phyloP scores from a whole-genome alignment of 202 grass and related monocot genomes.

The Carex arenaria region DNA sequence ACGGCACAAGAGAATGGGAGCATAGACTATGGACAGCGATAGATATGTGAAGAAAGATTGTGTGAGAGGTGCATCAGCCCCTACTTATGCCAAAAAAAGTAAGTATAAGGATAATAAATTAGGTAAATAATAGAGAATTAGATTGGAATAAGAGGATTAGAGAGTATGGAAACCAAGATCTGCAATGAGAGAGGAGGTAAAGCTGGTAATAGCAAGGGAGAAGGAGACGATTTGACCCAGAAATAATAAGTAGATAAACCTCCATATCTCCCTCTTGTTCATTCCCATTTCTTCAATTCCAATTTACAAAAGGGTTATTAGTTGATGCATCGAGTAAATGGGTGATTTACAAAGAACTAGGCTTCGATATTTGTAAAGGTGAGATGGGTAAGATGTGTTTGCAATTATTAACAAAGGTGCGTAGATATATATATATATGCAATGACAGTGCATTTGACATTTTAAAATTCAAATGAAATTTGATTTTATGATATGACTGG shows the following conservation, averaged over 20 bases:
- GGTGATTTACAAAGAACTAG: neutral
- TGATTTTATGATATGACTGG: no score
- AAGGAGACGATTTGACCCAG: constrained; percentile 81
- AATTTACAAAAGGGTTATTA: neutral
- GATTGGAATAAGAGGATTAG: neutral
- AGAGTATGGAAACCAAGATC: constrained; percentile 47
- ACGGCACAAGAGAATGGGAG: constrained; percentile 42
- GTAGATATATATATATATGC: no score
- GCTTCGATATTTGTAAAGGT: neutral
- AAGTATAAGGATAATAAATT: neutral
- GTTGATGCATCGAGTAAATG: neutral
- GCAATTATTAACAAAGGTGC: neutral
- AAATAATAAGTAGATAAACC: constrained; percentile 44
- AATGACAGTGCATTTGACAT: neutral
- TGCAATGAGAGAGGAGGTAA: constrained; percentile 64
- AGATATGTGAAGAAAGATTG: constrained; percentile 80
- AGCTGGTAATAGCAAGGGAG: constrained; percentile 58
- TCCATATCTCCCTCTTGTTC: constrained; percentile 42
- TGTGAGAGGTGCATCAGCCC: constrained; percentile 62
- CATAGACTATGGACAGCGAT: constrained; percentile 51
- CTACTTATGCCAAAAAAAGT: constrained; percentile 30
- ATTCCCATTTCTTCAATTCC: constrained; percentile 3
- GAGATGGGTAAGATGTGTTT: neutral
- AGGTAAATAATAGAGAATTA: neutral
- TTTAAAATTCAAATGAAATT: neutral